These are phyloP conservation scores for Candida qinlingensis DNA, from an alignment of 805 yeast genomes.

Conservation along the genomic window DNA sequence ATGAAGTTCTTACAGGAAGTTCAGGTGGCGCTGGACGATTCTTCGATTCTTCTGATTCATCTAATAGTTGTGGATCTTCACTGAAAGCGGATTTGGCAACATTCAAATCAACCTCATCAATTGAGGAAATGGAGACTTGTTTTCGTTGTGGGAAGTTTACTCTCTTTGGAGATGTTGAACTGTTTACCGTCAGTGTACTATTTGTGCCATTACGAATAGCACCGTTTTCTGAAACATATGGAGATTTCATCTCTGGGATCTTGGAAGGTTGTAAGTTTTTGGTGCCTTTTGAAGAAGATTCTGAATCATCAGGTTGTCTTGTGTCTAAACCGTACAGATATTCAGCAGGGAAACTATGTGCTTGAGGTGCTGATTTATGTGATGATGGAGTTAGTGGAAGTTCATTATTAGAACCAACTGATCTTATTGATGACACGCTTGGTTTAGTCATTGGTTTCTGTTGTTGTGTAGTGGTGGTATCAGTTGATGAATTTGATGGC, in stretches of 20 bases:
- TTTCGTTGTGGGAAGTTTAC: conserved; percentile 14
- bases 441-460: too few species aligned
- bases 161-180: conserved; percentile 10
- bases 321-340: conserved; percentile 18
- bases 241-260: conserved; percentile 21
- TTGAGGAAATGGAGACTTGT: conserved; percentile 10
- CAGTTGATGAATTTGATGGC: conserved; percentile 17
- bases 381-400: neutral
- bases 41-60: too few species aligned
- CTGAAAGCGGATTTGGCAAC: too few species aligned
- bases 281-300: neutral
- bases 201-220: neutral
- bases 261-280: conserved; percentile 18
- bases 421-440: neutral
- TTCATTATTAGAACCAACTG: conserved; percentile 6
- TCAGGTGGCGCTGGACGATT: neutral
- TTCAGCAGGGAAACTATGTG: conserved; percentile 25
- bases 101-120: too few species aligned
- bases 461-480: too few species aligned
- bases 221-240: conserved; percentile 8
- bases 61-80: too few species aligned
- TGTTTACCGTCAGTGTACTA: neutral
- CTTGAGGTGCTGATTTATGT: conserved; percentile 21
- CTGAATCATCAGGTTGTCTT: conserved; percentile 10
- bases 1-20: neutral